These are phyloP conservation scores for Ceratobasidium sp. DNA, from an alignment of 1,284 basidiomycete species.

Conservation along the genomic window DNA sequence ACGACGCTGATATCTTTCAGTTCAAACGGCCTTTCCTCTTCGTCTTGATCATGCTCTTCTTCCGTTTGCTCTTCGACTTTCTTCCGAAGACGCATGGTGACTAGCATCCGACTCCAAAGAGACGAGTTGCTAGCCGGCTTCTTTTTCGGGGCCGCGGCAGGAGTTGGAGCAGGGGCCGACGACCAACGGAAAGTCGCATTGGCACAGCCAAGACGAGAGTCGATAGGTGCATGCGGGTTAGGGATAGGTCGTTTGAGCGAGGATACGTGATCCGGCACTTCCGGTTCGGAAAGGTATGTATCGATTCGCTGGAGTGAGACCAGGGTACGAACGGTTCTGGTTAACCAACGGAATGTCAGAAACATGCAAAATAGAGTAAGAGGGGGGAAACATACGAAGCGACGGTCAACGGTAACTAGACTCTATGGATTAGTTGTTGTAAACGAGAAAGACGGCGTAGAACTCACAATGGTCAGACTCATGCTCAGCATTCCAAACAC, in stretches of 20 bases:
- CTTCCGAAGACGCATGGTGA: constrained; percentile 14
- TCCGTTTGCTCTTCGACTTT: background rate
- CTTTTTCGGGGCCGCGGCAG: background rate
- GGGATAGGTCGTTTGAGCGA: background rate
- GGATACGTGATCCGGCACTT: constrained; percentile 33
- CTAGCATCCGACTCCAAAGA: background rate
- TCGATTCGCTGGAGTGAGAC: constrained; percentile 28
- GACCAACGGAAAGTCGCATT: constrained; percentile 24
- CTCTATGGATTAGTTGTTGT: background rate
- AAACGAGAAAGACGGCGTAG: background rate
- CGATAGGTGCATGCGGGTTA: constrained; percentile 6
- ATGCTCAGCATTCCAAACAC: constrained; percentile 41
- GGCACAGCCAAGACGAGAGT: constrained; percentile 24
- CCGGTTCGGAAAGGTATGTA: constrained; percentile 34
- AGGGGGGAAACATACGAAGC: constrained; percentile 19
- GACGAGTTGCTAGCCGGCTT: background rate
- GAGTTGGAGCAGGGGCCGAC: background rate
- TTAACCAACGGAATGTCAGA: background rate
- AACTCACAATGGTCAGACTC: constrained; percentile 26
- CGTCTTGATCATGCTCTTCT: background rate
- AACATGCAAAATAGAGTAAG: background rate
- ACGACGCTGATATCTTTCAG: constrained; percentile 30
- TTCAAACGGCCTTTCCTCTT: constrained; percentile 27
- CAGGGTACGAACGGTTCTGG: constrained; percentile 12
- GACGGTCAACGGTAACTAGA: constrained; percentile 42